Conservation (phyloP, 257 asterid species). For the Eucommia ulmoides region DNA sequence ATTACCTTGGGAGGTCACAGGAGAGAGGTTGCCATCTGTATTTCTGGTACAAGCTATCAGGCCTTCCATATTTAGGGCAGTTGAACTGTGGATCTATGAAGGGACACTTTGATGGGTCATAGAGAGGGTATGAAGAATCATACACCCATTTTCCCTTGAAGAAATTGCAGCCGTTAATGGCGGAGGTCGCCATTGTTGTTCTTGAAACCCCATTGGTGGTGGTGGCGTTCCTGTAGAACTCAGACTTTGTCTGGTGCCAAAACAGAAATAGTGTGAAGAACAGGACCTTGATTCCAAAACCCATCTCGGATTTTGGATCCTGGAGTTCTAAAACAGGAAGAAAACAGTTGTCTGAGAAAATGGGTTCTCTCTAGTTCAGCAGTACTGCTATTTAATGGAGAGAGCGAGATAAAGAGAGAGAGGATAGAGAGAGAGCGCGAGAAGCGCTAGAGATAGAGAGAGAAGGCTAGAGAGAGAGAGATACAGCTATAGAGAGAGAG, state of each 20-base stretch:
- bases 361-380: too few relatives aligned
- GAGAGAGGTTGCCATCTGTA: conserved; percentile 92
- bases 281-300: conserved; percentile 21
- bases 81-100: conserved; percentile 79
- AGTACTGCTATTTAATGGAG: too few relatives aligned
- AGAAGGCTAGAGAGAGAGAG: too few relatives aligned
- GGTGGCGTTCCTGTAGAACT: conserved; percentile 15
- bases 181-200: conserved; percentile 21
- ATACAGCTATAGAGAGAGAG: too few relatives aligned
- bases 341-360: too few relatives aligned
- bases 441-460: too few relatives aligned
- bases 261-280: conserved; percentile 25
- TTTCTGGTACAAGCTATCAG: conserved; percentile 61
- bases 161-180: conserved; percentile 34
- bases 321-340: too few relatives aligned
- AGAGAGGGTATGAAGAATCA: conserved; percentile 81
- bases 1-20: conserved; percentile 64
- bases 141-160: conserved; percentile 77
- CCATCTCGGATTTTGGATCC: conserved; percentile 26
- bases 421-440: too few relatives aligned
- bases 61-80: conserved; percentile 62
- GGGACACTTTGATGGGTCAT: conserved; percentile 63
- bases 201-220: conserved; percentile 17
- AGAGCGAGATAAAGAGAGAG: too few relatives aligned
- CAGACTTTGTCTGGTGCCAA: conserved; percentile 19